These are phyloP conservation scores for Jatropha multifida DNA, from an alignment of 441 rosid genomes.

Conservation along the genomic window DNA sequence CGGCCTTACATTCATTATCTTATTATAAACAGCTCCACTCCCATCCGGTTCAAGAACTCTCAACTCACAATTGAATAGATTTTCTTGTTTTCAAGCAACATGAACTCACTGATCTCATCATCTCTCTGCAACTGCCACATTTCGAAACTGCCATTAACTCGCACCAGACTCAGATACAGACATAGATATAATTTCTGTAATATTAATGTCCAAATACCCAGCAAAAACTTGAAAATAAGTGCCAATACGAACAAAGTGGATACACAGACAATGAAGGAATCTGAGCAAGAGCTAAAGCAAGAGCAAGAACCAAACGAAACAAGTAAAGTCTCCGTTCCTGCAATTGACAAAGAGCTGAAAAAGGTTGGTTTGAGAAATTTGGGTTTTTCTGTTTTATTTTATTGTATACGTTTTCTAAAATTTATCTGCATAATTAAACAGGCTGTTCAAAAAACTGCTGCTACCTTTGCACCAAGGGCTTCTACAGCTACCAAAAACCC, in stretches of 20 bases:
- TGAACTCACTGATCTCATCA: constrained; percentile 50
- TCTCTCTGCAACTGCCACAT: constrained; percentile 35
- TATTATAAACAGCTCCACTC: neutral
- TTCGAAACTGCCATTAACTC: constrained; percentile 27
- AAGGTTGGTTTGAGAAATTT: constrained; percentile 41
- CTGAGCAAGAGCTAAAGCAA: constrained; percentile 28
- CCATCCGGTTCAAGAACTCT: neutral
- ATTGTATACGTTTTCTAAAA: no score
- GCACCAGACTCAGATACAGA: constrained; percentile 15
- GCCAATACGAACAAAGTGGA: constrained; percentile 49
- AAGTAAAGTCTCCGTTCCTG: constrained; percentile 21
- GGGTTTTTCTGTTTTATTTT: no score
- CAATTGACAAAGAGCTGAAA: constrained; percentile 68
- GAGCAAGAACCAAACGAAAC: constrained; percentile 26
- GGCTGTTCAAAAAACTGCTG: constrained; percentile 93
- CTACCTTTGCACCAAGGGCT: constrained; percentile 96
- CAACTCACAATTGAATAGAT: neutral
- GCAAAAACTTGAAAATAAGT: constrained; percentile 30
- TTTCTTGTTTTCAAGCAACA: constrained; percentile 20
- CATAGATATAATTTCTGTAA: constrained; percentile 3
- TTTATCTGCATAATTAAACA: constrained; percentile 25
- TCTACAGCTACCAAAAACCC: constrained; percentile 89
- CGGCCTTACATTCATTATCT: constrained; percentile 26
- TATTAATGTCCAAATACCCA: constrained; percentile 9
- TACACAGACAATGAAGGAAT: constrained; percentile 33